phyloP scores from a whole-genome alignment of 768 basidiomycete genomes.

The Suillus ampliporus region DNA sequence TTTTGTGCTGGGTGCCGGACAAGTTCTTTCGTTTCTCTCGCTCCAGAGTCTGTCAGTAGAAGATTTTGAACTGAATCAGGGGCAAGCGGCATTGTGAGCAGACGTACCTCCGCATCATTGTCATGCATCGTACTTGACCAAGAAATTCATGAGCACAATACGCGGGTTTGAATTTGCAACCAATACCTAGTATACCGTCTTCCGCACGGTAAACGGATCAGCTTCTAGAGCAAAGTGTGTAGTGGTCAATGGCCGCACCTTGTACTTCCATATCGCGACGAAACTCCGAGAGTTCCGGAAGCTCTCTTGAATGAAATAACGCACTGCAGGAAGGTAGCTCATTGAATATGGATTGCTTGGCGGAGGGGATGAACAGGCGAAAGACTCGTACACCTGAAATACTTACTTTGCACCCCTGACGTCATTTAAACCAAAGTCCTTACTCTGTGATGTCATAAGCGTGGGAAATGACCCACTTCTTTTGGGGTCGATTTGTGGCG shows the following conservation, averaged over 20 bases:
- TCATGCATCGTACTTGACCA: conserved; percentile 58
- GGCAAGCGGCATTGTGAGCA: neutral
- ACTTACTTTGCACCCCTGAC: neutral
- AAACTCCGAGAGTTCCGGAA: neutral
- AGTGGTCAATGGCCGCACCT: neutral
- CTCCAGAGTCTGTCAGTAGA: conserved; percentile 49
- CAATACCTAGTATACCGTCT: conserved; percentile 8
- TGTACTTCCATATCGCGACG: conserved; percentile 5
- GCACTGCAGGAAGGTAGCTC: neutral
- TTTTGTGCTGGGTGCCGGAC: conserved; percentile 47
- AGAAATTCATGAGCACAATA: conserved; percentile 12
- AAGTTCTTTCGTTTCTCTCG: conserved; percentile 59
- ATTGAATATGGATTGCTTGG: neutral
- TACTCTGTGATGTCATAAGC: conserved; percentile 6
- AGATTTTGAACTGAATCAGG: neutral
- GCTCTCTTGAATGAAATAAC: neutral
- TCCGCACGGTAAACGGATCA: neutral
- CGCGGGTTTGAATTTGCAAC: conserved; percentile 2
- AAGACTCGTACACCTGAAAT: neutral
- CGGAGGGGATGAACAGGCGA: neutral
- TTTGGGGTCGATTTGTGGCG: neutral
- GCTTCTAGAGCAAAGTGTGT: neutral
- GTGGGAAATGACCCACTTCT: neutral
- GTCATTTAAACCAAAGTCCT: neutral
- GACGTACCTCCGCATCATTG: conserved; percentile 57